Percentiles rank a stretch among this genome's conserved stretches.
These are phyloP conservation scores for Kluyveromyces marxianus DNA, from an alignment of 1,139 yeast species.

Conservation along the genomic window DNA sequence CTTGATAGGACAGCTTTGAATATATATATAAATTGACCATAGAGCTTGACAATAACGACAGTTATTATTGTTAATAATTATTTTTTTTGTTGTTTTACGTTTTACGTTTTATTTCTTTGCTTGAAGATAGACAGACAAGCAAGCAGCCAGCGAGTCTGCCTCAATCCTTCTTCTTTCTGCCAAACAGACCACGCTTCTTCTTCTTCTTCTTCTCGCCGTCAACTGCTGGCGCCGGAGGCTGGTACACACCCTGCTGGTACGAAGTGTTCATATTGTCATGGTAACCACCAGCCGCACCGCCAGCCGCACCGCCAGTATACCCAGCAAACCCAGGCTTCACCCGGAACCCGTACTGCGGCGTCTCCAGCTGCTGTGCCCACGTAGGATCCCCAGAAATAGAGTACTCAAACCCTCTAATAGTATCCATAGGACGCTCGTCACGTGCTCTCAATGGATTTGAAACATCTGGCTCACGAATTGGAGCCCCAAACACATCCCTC, in stretches of 20 bases:
- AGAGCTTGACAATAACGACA: too few relatives aligned
- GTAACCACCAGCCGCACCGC: not conserved
- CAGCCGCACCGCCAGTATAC: not conserved
- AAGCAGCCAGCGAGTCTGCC: not conserved
- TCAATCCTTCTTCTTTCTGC: conserved; percentile 49
- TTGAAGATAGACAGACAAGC: not conserved
- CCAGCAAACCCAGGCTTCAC: conserved; percentile 51
- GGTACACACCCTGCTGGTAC: conserved; percentile 56
- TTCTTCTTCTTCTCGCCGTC: conserved; percentile 39
- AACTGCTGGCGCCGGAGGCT: conserved; percentile 45
- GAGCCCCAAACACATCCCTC: conserved; percentile 78
- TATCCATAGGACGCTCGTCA: conserved; percentile 93
- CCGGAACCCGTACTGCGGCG: conserved; percentile 72
- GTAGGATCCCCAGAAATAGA: conserved; percentile 81
- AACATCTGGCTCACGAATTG: conserved; percentile 67
- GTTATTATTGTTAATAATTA: too few relatives aligned
- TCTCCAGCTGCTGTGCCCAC: conserved; percentile 74
- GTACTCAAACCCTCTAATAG: conserved; percentile 86
- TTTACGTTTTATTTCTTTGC: not conserved
- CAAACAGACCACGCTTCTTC: conserved; percentile 70
- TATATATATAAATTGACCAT: too few relatives aligned
- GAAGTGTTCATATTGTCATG: conserved; percentile 25
- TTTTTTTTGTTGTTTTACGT: not conserved
- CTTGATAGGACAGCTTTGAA: too few relatives aligned
- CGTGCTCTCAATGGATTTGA: conserved; percentile 89